phyloP scores from a whole-genome alignment of 108 stramenopile species.

The Epithemia pelagica region DNA sequence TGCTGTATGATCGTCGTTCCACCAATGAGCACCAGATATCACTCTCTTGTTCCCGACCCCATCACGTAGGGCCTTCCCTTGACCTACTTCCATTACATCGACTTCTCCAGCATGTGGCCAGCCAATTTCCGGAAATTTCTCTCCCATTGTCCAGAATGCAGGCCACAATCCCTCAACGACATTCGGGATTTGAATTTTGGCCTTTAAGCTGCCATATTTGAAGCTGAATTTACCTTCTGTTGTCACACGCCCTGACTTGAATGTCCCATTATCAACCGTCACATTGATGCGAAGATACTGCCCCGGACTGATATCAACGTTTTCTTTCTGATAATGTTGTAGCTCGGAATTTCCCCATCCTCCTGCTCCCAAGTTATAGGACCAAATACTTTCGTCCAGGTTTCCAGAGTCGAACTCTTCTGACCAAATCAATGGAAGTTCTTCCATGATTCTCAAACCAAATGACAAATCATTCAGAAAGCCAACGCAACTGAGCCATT shows the following conservation, averaged over 20 bases:
- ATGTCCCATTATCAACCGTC: neutral
- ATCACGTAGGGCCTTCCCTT: constrained; percentile 5
- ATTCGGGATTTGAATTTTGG: constrained; percentile 16
- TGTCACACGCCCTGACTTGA: constrained; percentile 21
- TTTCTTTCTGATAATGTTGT: constrained; percentile 8
- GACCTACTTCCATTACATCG: constrained; percentile 35
- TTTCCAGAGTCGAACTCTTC: constrained; percentile 8
- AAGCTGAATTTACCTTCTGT: constrained; percentile 11
- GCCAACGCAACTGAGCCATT: too few species aligned
- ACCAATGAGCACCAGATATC: constrained; percentile 17
- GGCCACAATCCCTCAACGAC: constrained; percentile 20
- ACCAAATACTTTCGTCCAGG: constrained; percentile 3
- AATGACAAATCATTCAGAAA: too few species aligned
- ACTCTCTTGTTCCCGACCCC: constrained; percentile 6
- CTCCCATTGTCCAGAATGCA: constrained; percentile 46
- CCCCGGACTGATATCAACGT: constrained; percentile 5
- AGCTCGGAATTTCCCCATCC: constrained; percentile 24
- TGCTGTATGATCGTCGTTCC: constrained; percentile 11
- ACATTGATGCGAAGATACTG: neutral
- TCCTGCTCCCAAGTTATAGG: constrained; percentile 13
- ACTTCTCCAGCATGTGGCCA: constrained; percentile 44
- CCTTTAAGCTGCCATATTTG: constrained; percentile 16
- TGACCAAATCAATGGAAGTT: constrained; percentile 1
- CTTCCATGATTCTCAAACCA: too few species aligned
- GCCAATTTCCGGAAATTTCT: constrained; percentile 21